Conservation (phyloP, 192 early-diverging fungal species). For the Diversispora epigaea region DNA sequence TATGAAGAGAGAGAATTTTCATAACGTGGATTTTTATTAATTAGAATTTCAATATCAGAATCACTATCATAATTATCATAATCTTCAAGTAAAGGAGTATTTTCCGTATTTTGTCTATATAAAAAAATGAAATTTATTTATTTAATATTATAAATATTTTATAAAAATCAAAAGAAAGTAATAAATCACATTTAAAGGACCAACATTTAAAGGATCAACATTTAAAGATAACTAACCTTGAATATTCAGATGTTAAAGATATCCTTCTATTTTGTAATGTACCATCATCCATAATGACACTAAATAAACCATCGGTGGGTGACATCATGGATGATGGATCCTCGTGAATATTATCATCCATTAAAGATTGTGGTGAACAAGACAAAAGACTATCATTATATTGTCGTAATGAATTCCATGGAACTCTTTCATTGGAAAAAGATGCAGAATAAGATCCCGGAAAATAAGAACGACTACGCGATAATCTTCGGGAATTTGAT, state of each 20-base stretch:
- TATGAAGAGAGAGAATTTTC: not conserved
- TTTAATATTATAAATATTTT: not conserved
- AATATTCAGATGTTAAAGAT: conserved; percentile 17
- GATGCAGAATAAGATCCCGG: not conserved
- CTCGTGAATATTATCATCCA: not conserved
- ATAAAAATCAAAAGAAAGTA: not conserved
- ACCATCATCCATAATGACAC: conserved; percentile 31
- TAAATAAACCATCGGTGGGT: not conserved
- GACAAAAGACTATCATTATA: not conserved
- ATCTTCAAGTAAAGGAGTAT: not conserved
- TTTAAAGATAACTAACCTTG: not conserved
- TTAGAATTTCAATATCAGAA: not conserved
- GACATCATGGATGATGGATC: not conserved
- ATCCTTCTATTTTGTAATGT: conserved; percentile 13
- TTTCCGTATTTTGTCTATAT: not conserved
- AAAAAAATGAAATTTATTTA: not conserved
- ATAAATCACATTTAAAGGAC: not conserved
- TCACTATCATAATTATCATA: not conserved
- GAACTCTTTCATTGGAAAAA: conserved; percentile 11
- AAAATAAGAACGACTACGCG: not conserved
- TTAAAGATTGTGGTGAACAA: not conserved
- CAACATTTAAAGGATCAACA: too few relatives aligned
- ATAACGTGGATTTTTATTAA: not conserved
- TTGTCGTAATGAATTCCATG: conserved; percentile 20
- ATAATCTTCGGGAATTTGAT: not conserved